phyloP scores from a whole-genome alignment of 2,329 filamentous ascomycete species.

The Periconia macrospinosa region DNA sequence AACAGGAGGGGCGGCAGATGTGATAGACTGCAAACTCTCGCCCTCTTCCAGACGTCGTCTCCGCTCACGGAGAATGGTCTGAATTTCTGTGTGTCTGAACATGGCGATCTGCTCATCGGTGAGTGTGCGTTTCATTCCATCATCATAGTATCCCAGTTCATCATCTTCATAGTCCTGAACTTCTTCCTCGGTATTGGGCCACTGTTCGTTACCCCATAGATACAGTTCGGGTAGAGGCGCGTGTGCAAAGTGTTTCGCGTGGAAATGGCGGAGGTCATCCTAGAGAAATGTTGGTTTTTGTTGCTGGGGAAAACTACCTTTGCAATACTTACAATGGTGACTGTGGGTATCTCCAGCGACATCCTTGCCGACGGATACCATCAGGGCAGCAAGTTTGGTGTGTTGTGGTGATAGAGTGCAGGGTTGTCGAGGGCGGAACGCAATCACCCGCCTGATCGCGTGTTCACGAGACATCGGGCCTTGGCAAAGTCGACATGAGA shows the following conservation, averaged over 20 bases:
- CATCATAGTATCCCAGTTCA: slow-evolving; percentile 78
- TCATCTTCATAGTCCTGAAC: slow-evolving; percentile 58
- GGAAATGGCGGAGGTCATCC: slow-evolving; percentile 49
- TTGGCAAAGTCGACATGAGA: slow-evolving; percentile 23
- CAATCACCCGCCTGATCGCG: slow-evolving; percentile 18
- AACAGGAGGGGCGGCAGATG: neutral
- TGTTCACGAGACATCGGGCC: slow-evolving; percentile 27
- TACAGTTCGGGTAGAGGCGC: slow-evolving; percentile 37
- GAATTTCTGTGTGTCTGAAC: slow-evolving; percentile 86
- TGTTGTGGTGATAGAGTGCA: neutral
- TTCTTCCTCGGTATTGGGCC: slow-evolving; percentile 27
- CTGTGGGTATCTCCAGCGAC: slow-evolving; percentile 30
- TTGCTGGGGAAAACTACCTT: neutral
- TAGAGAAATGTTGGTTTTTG: slow-evolving; percentile 20
- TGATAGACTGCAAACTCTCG: slow-evolving; percentile 6
- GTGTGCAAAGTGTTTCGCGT: slow-evolving; percentile 47
- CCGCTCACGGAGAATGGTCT: slow-evolving; percentile 60
- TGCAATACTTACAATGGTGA: slow-evolving; percentile 31
- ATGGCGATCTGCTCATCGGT: slow-evolving; percentile 90
- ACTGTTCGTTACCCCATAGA: slow-evolving; percentile 32
- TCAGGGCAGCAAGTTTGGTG: slow-evolving; percentile 11
- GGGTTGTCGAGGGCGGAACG: too few relatives aligned
- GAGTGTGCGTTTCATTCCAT: slow-evolving; percentile 84
- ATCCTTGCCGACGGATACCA: slow-evolving; percentile 16
- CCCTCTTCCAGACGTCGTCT: slow-evolving; percentile 24